Evolutionary conservation across 768 basidiomycete species (phyloP).

Genomic region (Crassisporium funariophilum): DNA sequence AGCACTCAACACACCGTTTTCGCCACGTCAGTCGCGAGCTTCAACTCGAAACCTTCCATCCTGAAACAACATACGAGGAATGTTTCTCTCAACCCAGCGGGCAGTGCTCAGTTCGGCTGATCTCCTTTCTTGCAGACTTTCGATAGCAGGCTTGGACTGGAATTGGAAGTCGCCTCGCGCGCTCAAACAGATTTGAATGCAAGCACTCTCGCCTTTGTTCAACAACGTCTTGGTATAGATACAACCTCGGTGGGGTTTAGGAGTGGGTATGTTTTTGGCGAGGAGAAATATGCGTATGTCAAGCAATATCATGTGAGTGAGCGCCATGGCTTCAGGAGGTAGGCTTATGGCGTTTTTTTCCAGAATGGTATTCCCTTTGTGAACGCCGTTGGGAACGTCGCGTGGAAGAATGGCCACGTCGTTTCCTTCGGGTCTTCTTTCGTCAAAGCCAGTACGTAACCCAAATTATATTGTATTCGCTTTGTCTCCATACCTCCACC

Average conservation of each 20-base stretch:
- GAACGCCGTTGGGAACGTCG: slow-evolving; percentile 39
- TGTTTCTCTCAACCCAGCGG: neutral
- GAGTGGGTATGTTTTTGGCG: slow-evolving; percentile 15
- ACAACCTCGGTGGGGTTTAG: slow-evolving; percentile 10
- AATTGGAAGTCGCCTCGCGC: slow-evolving; percentile 13
- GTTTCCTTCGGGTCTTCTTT: slow-evolving; percentile 35
- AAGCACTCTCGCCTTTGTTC: slow-evolving; percentile 23
- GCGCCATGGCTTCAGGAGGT: neutral
- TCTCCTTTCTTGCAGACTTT: slow-evolving; percentile 23
- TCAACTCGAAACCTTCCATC: slow-evolving; percentile 27
- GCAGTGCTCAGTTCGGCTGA: neutral
- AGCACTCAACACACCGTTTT: slow-evolving; percentile 25
- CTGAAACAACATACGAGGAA: slow-evolving; percentile 27
- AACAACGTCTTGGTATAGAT: slow-evolving; percentile 23
- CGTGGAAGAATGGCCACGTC: slow-evolving; percentile 30
- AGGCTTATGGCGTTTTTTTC: neutral
- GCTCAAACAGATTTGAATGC: slow-evolving; percentile 17
- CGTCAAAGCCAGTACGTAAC: slow-evolving; percentile 22
- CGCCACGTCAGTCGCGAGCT: slow-evolving; percentile 26
- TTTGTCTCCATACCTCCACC: neutral
- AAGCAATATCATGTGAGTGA: slow-evolving; percentile 18
- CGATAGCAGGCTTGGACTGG: slow-evolving; percentile 25
- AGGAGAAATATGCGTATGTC: slow-evolving; percentile 17
- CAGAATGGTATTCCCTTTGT: slow-evolving; percentile 35
- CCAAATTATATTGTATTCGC: slow-evolving; percentile 22